Evolutionary conservation across 2,329 filamentous ascomycete genomes (phyloP).

Genomic region (Arthrobotrys sinensis): DNA sequence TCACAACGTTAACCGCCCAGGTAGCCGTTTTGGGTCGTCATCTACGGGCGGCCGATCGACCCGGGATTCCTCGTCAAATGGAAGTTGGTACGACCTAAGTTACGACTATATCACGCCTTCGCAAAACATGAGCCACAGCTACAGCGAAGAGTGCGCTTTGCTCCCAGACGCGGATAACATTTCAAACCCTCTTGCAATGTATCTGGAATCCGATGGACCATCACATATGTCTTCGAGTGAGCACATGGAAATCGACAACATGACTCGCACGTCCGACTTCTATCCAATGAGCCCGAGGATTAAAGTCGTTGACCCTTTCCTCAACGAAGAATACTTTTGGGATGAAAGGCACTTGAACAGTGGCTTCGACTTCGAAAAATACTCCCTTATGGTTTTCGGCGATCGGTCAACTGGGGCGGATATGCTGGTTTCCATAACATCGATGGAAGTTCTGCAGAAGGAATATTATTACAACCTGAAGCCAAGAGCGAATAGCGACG

Average conservation of each 20-base stretch:
- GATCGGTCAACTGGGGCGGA: slow-evolving; percentile 41
- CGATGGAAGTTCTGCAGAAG: slow-evolving; percentile 34
- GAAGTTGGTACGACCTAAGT: slow-evolving; percentile 6
- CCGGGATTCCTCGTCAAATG: slow-evolving; percentile 38
- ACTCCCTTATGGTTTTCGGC: slow-evolving; percentile 33
- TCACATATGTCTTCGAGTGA: slow-evolving; percentile 25
- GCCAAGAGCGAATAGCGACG: slow-evolving; percentile 37
- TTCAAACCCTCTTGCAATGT: slow-evolving; percentile 32
- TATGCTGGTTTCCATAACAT: slow-evolving; percentile 40
- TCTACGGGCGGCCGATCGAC: slow-evolving; percentile 30
- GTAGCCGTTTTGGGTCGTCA: slow-evolving; percentile 11
- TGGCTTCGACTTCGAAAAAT: slow-evolving; percentile 37
- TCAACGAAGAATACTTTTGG: slow-evolving; percentile 47
- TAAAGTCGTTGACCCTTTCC: slow-evolving; percentile 19
- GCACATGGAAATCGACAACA: slow-evolving; percentile 33
- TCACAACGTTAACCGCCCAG: slow-evolving; percentile 1
- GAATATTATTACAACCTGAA: slow-evolving; percentile 47
- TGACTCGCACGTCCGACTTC: slow-evolving; percentile 25
- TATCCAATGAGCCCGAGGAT: slow-evolving; percentile 40
- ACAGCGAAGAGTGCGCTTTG: slow-evolving; percentile 28
- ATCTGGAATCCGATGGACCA: slow-evolving; percentile 28
- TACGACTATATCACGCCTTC: slow-evolving; percentile 23
- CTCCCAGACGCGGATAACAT: slow-evolving; percentile 40
- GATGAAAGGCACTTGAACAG: slow-evolving; percentile 36
- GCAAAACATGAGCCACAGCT: not conserved